A percentile compares a stretch with the other conserved stretches of the same genome.
Conservation (phyloP, 148 eudicot genomes). For the Mesembryanthemum crystallinum region DNA sequence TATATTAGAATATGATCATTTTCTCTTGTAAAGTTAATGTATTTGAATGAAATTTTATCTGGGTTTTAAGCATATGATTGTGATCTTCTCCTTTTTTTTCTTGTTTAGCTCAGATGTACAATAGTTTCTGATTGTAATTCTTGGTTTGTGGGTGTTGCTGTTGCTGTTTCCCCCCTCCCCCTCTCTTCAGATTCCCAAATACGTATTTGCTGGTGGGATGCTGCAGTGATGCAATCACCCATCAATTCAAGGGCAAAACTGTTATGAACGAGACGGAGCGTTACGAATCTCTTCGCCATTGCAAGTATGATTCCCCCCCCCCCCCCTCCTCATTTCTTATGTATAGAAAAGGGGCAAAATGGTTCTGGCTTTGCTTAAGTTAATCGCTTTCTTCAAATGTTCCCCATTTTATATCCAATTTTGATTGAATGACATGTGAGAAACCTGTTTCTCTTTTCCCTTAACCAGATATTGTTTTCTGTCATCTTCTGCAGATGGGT, state of each 20-base stretch:
- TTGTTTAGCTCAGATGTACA: background rate
- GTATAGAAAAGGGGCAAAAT: background rate
- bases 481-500: slow-evolving; percentile 54
- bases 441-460: background rate
- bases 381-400: background rate
- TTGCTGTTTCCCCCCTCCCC: too few relatives aligned
- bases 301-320: slow-evolving; percentile 61
- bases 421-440: too few relatives aligned
- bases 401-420: background rate
- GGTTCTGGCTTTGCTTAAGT: background rate
- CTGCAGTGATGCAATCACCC: slow-evolving; percentile 65
- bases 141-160: background rate
- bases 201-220: slow-evolving; percentile 73
- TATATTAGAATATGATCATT: too few relatives aligned
- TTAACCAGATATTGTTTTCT: background rate
- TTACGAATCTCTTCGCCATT: slow-evolving; percentile 76
- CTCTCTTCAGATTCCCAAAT: slow-evolving; percentile 53
- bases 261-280: slow-evolving; percentile 68
- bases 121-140: background rate
- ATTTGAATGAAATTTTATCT: background rate
- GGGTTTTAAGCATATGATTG: background rate
- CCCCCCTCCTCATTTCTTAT: background rate
- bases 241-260: slow-evolving; percentile 67
- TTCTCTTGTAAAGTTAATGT: background rate
- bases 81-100: background rate